Conservation (phyloP, 805 yeast species). For the Cyberlindnera lachancei region DNA sequence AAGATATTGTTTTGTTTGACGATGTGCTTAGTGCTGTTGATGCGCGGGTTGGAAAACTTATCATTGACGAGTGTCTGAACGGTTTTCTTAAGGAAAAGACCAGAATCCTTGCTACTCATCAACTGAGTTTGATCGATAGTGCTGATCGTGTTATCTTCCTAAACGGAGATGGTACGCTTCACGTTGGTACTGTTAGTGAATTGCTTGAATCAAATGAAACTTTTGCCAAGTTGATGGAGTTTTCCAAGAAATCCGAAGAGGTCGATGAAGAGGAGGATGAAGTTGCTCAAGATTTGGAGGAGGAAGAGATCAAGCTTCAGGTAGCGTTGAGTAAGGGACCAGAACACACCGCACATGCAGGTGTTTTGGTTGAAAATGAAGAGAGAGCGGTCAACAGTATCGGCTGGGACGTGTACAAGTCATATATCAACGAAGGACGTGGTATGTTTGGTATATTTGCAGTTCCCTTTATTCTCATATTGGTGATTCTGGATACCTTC, state of each 20-base stretch:
- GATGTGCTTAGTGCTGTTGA: conserved; percentile 75
- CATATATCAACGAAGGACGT: conserved; percentile 48
- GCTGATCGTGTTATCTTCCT: conserved; percentile 62
- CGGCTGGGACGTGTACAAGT: conserved; percentile 37
- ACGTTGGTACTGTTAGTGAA: conserved; percentile 49
- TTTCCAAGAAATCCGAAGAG: conserved; percentile 24
- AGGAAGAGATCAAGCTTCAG: conserved; percentile 11
- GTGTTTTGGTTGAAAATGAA: conserved; percentile 41
- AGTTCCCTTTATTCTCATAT: conserved; percentile 23
- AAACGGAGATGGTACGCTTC: conserved; percentile 51
- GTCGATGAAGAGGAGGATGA: conserved; percentile 25
- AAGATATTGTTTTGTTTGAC: conserved; percentile 57
- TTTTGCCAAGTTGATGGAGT: conserved; percentile 44
- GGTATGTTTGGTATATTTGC: conserved; percentile 33
- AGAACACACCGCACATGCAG: conserved; percentile 16
- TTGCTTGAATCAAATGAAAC: conserved; percentile 32
- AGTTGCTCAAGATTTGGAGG: conserved; percentile 17
- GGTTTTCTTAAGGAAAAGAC: conserved; percentile 48
- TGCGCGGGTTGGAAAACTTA: conserved; percentile 68
- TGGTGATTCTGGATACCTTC: conserved; percentile 35
- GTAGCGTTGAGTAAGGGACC: conserved; percentile 1
- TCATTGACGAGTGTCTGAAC: conserved; percentile 51
- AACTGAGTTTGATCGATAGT: conserved; percentile 50
- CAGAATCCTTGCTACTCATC: conserved; percentile 71
- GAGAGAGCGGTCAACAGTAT: conserved; percentile 53